Evolutionary conservation across 495 filamentous ascomycete genomes (phyloP).

Genomic region (Beverwykella pulmonaria): DNA sequence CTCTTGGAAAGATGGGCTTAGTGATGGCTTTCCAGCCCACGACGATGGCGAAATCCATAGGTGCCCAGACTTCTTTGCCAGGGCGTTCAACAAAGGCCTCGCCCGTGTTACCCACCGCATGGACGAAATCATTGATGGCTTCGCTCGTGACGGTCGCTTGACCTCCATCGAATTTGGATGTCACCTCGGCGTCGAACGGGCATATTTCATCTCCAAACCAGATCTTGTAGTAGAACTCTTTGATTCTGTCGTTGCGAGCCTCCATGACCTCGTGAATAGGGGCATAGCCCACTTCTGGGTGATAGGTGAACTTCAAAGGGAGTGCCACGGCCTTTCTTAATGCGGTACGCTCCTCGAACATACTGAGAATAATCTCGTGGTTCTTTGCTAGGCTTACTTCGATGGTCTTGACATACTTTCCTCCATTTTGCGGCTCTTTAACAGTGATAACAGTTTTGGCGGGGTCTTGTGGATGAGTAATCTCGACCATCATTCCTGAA

Average conservation of each 20-base stretch:
- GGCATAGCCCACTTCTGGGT: slow-evolving; percentile 90
- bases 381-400: slow-evolving; percentile 74
- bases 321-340: slow-evolving; percentile 75
- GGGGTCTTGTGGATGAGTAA: slow-evolving; percentile 75
- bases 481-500: slow-evolving; percentile 84
- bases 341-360: slow-evolving; percentile 89
- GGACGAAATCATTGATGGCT: slow-evolving; percentile 96
- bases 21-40: slow-evolving; percentile 99
- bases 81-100: slow-evolving; percentile 98
- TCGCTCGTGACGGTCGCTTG: slow-evolving; percentile 80
- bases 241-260: slow-evolving; percentile 91
- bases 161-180: slow-evolving; percentile 86
- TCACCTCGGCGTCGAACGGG: slow-evolving; percentile 81
- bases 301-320: slow-evolving; percentile 84
- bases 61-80: slow-evolving; percentile 90
- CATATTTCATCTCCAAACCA: slow-evolving; percentile 91
- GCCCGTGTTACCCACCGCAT: slow-evolving; percentile 95
- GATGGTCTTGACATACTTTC: slow-evolving; percentile 78
- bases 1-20: slow-evolving; percentile 94
- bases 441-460: slow-evolving; percentile 78
- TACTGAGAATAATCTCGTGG: slow-evolving; percentile 77
- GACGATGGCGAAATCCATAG: slow-evolving; percentile 99
- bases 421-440: slow-evolving; percentile 64
- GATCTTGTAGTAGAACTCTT: slow-evolving; percentile 94
- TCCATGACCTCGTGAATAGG: slow-evolving; percentile 96